Evolutionary conservation across 2,329 filamentous ascomycete species (phyloP).

Genomic region (Monilinia fructigena): DNA sequence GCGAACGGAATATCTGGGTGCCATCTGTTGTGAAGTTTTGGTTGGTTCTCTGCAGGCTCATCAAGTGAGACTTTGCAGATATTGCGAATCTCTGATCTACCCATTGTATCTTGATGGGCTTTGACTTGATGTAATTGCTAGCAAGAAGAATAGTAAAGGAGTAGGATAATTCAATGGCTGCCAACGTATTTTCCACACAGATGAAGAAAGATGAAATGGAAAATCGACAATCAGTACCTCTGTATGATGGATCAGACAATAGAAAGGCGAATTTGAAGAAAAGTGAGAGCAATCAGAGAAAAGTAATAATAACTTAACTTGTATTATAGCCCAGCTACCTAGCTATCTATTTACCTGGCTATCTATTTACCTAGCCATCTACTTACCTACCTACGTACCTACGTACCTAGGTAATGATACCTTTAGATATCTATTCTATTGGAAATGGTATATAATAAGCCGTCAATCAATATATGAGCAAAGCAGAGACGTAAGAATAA

Average conservation of each 20-base stretch:
- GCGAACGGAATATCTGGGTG: conserved; percentile 82
- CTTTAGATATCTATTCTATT: background rate
- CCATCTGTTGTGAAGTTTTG: conserved; percentile 80
- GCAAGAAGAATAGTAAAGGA: background rate
- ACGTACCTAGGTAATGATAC: too few species aligned
- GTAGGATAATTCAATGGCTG: background rate
- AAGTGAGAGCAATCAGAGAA: too few species aligned
- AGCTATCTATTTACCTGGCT: too few species aligned
- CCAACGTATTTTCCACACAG: too few species aligned
- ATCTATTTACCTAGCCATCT: too few species aligned
- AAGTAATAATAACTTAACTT: too few species aligned
- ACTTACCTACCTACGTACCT: too few species aligned
- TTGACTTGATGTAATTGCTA: conserved; percentile 4
- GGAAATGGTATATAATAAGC: background rate
- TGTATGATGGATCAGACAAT: too few species aligned
- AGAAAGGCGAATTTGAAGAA: too few species aligned
- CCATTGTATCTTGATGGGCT: conserved; percentile 42
- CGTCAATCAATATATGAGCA: background rate
- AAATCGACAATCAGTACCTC: too few species aligned
- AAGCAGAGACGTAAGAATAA: conserved; percentile 5
- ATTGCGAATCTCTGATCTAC: conserved; percentile 61
- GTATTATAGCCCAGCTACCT: too few species aligned
- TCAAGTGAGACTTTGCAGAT: conserved; percentile 72
- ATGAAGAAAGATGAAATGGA: too few species aligned
- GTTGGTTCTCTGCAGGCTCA: conserved; percentile 68